These are phyloP conservation scores for Phytophthora cactorum DNA, from an alignment of 352 stramenopile species.

Conservation along the genomic window DNA sequence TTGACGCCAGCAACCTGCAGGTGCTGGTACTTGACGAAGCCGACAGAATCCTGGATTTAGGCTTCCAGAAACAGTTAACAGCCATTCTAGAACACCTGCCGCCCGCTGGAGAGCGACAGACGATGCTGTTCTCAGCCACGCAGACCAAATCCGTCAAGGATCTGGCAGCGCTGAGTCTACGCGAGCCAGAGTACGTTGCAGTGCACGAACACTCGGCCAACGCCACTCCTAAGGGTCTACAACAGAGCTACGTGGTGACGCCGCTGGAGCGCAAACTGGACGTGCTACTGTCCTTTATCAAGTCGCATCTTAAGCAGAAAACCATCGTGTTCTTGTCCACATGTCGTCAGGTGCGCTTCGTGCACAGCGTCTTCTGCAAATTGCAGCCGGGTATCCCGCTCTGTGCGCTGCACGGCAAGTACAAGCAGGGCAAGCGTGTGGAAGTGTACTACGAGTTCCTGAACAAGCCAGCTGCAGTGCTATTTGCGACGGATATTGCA, in stretches of 20 bases:
- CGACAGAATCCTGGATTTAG: slow-evolving; percentile 99
- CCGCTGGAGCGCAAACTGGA: slow-evolving; percentile 97
- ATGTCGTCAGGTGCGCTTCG: slow-evolving; percentile 96
- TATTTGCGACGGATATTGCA: slow-evolving; percentile 99
- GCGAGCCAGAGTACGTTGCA: slow-evolving; percentile 97
- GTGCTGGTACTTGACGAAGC: slow-evolving; percentile 99
- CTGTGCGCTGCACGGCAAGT: slow-evolving; percentile 98
- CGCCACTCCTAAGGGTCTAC: slow-evolving; percentile 92
- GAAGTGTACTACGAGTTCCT: slow-evolving; percentile 99
- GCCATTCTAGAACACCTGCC: slow-evolving; percentile 97
- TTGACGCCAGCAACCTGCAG: slow-evolving; percentile 95
- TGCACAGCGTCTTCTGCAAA: slow-evolving; percentile 96
- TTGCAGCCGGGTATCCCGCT: slow-evolving; percentile 97
- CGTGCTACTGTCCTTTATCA: slow-evolving; percentile 98
- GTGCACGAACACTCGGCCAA: slow-evolving; percentile 94
- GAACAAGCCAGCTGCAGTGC: slow-evolving; percentile 90
- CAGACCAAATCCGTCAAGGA: slow-evolving; percentile 98
- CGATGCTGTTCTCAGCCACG: slow-evolving; percentile 97
- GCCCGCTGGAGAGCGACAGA: slow-evolving; percentile 86
- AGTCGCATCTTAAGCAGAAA: slow-evolving; percentile 98
- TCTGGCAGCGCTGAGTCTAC: slow-evolving; percentile 94
- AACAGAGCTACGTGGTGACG: slow-evolving; percentile 97
- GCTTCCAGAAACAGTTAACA: slow-evolving; percentile 98
- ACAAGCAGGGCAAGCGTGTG: slow-evolving; percentile 98
- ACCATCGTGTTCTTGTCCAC: slow-evolving; percentile 99